A percentile compares a stretch with the other conserved stretches of the same genome.
Evolutionary conservation across 2,329 filamentous ascomycete species (phyloP).

Genomic region (Clonostachys sp.): DNA sequence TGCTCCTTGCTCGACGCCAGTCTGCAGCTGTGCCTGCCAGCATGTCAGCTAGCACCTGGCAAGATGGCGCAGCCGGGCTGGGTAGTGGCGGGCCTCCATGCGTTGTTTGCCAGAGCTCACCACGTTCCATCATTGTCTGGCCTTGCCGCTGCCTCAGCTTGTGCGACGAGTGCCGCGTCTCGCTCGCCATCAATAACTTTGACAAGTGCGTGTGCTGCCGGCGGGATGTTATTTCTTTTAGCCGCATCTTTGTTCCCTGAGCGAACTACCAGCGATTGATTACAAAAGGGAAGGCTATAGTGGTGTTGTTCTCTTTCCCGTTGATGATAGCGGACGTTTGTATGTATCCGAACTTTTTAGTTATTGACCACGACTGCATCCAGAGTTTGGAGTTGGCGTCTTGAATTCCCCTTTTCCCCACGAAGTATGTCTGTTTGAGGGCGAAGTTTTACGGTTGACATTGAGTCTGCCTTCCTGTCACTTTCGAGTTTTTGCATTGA

Average conservation of each 20-base stretch:
- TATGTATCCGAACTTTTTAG: too few relatives aligned
- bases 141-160: constrained; percentile 91
- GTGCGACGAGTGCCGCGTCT: constrained; percentile 92
- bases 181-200: constrained; percentile 94
- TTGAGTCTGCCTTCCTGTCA: not conserved
- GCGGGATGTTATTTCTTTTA: constrained; percentile 83
- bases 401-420: not conserved
- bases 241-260: constrained; percentile 81
- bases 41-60: constrained; percentile 45
- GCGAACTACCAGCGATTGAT: too few relatives aligned
- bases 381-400: not conserved
- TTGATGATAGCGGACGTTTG: too few relatives aligned
- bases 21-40: constrained; percentile 4
- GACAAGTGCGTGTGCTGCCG: constrained; percentile 94
- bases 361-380: not conserved
- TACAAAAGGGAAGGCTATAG: too few relatives aligned
- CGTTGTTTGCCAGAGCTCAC: constrained; percentile 85
- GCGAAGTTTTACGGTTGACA: not conserved
- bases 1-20: constrained; percentile 49
- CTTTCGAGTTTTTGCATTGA: not conserved
- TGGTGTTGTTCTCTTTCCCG: too few relatives aligned
- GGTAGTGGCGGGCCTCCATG: constrained; percentile 74
- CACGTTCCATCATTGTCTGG: constrained; percentile 89
- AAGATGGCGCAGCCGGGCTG: constrained; percentile 67
- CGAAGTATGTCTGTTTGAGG: not conserved